A percentile compares a stretch with the other conserved stretches of the same genome.
Evolutionary conservation across 176 grass and related monocot species (phyloP).

Genomic region (Phragmites australis): DNA sequence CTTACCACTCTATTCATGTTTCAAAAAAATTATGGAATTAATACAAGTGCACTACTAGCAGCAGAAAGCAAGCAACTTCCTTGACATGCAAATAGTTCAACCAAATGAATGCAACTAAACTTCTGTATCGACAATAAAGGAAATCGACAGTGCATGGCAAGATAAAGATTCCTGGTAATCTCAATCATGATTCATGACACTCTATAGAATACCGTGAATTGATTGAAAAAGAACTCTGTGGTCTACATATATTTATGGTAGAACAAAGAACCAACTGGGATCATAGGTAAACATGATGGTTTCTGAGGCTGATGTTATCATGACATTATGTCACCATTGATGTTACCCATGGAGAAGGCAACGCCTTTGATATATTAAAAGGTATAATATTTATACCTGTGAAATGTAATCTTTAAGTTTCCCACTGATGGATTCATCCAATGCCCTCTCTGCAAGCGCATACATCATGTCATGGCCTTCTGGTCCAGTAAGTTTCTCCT

Average conservation of each 20-base stretch:
- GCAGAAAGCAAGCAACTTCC: background rate
- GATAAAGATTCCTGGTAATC: too few species aligned
- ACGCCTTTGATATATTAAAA: slow-evolving; percentile 11
- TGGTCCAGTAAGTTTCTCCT: slow-evolving; percentile 82
- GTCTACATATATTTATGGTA: background rate
- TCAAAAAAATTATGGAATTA: background rate
- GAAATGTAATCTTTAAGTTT: slow-evolving; percentile 76
- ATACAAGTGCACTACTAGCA: background rate
- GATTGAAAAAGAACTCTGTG: background rate
- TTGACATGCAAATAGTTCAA: background rate
- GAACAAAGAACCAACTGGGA: background rate
- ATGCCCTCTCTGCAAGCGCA: slow-evolving; percentile 86
- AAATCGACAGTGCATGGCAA: background rate
- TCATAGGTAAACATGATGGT: background rate
- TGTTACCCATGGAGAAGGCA: slow-evolving; percentile 1
- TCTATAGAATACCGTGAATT: background rate
- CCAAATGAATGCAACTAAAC: background rate
- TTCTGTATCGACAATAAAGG: background rate
- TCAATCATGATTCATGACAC: background rate
- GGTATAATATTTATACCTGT: slow-evolving; percentile 45
- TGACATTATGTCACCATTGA: background rate
- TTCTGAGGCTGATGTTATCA: background rate
- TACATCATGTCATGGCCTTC: slow-evolving; percentile 77
- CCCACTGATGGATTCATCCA: slow-evolving; percentile 64
- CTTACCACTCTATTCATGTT: background rate